Conservation (phyloP, 352 stramenopile genomes). For the Phytophthora sojae region DNA sequence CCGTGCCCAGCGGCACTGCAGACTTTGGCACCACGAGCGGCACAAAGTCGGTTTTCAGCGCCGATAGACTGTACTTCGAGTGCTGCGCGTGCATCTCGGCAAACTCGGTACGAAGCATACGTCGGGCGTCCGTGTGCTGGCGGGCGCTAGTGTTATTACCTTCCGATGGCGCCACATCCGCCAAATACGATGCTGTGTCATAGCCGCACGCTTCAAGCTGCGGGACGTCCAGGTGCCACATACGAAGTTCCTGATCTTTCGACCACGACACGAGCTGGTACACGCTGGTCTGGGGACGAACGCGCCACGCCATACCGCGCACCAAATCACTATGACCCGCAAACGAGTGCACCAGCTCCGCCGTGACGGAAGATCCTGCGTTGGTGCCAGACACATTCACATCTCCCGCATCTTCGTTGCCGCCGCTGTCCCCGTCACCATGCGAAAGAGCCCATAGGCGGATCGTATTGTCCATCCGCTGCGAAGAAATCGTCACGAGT, state of each 20-base stretch:
- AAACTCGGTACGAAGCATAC: slow-evolving; percentile 41
- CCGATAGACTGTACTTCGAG: slow-evolving; percentile 75
- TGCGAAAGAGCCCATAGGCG: slow-evolving; percentile 74
- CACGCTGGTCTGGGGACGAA: slow-evolving; percentile 41
- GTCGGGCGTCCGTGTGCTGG: slow-evolving; percentile 23
- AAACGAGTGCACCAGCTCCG: slow-evolving; percentile 70
- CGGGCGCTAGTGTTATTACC: slow-evolving; percentile 23
- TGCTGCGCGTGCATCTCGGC: slow-evolving; percentile 39
- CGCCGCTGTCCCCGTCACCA: slow-evolving; percentile 22
- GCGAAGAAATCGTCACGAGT: slow-evolving; percentile 71
- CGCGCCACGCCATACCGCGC: slow-evolving; percentile 72
- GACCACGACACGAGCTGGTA: slow-evolving; percentile 85
- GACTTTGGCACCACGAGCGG: slow-evolving; percentile 73
- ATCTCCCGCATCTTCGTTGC: slow-evolving; percentile 18
- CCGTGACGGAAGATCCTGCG: slow-evolving; percentile 29
- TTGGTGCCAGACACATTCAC: slow-evolving; percentile 20
- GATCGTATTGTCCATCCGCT: slow-evolving; percentile 68
- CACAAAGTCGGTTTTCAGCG: slow-evolving; percentile 78
- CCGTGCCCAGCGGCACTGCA: slow-evolving; percentile 60
- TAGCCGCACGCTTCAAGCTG: slow-evolving; percentile 72
- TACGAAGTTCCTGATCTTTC: slow-evolving; percentile 80
- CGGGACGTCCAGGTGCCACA: slow-evolving; percentile 75
- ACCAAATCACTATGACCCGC: slow-evolving; percentile 70
- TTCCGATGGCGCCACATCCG: slow-evolving; percentile 38
- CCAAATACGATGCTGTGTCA: slow-evolving; percentile 50